Conservation (phyloP, 78 protist genomes). For the Guillardia theta region DNA sequence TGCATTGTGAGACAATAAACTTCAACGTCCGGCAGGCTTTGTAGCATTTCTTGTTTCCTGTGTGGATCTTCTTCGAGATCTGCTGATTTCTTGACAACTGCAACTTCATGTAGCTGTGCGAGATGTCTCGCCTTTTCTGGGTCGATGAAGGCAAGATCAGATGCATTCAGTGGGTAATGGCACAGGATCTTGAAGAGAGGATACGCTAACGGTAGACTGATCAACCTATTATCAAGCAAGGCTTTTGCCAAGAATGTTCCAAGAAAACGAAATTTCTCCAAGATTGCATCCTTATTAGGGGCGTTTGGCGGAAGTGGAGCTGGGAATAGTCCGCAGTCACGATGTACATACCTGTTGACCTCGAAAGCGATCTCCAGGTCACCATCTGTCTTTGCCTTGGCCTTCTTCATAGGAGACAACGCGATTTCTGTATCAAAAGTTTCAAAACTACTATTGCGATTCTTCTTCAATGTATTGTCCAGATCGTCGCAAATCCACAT, state of each 20-base stretch:
- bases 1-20: neutral
- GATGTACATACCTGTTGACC: neutral
- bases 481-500: neutral
- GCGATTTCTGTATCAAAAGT: too few relatives aligned
- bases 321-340: slow-evolving; percentile 16
- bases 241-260: neutral
- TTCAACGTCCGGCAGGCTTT: neutral
- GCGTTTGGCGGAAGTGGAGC: neutral
- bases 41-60: neutral
- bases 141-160: neutral
- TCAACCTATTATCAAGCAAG: neutral
- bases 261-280: neutral
- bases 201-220: neutral
- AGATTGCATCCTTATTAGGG: neutral
- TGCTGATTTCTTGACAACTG: neutral
- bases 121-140: neutral
- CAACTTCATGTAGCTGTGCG: neutral
- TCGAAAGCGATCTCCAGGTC: too few relatives aligned
- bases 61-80: neutral
- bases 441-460: too few relatives aligned
- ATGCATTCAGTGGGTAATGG: neutral
- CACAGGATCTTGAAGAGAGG: neutral
- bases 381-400: too few relatives aligned
- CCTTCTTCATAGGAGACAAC: too few relatives aligned
- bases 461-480: too few relatives aligned